Conservation (phyloP, 192 early-diverging fungal species). For the Pilaira anomala region DNA sequence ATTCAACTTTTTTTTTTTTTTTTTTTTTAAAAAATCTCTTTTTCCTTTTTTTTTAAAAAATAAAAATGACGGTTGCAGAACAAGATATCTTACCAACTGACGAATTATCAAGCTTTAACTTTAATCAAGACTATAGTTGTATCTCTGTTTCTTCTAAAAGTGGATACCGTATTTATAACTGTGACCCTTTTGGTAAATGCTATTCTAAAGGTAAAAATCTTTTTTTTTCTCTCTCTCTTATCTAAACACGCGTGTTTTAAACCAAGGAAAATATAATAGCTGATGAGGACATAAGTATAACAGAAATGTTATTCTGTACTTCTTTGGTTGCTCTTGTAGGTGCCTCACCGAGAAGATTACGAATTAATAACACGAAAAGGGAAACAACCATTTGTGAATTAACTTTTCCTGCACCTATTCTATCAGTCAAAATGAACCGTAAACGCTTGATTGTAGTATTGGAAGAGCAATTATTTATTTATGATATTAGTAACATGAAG, state of each 20-base stretch:
- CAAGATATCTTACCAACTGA: not conserved
- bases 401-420: conserved; percentile 84
- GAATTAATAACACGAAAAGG: conserved; percentile 96
- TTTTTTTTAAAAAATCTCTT: no score
- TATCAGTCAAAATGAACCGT: conserved; percentile 94
- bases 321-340: conserved; percentile 93
- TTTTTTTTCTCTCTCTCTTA: not conserved
- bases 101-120: conserved; percentile 75
- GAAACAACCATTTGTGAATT: conserved; percentile 96
- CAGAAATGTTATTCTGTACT: conserved; percentile 96
- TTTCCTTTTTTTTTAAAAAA: not conserved
- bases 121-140: conserved; percentile 85
- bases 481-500: conserved; percentile 98
- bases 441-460: conserved; percentile 89
- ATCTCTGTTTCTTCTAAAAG: conserved; percentile 77
- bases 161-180: conserved; percentile 95
- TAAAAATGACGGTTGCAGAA: not conserved
- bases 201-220: conserved; percentile 64
- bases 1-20: no score
- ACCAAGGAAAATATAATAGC: conserved; percentile 36
- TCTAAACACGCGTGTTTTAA: no score
- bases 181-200: conserved; percentile 94
- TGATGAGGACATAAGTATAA: conserved; percentile 87
- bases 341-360: conserved; percentile 82
- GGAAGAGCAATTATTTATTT: conserved; percentile 95